phyloP scores from a whole-genome alignment of 2,329 filamentous ascomycete species.

The Ceratocystis destructans region DNA sequence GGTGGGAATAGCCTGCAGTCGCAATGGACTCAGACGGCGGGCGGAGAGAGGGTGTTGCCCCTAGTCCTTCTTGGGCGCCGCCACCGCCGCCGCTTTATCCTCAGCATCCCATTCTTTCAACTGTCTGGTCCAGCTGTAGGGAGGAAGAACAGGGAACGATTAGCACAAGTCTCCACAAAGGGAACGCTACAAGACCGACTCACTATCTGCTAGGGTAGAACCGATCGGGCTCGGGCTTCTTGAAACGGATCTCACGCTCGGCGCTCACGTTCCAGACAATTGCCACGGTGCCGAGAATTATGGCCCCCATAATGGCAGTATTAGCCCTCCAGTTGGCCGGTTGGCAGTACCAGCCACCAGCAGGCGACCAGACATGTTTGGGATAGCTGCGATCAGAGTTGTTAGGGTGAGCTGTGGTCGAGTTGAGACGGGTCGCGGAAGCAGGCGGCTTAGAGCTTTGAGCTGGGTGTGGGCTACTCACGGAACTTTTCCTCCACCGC shows the following conservation, averaged over 20 bases:
- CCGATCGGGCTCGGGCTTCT: slow-evolving; percentile 60
- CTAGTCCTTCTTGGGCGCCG: slow-evolving; percentile 24
- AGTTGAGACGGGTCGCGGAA: background rate
- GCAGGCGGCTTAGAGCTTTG: background rate
- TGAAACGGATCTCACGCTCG: slow-evolving; percentile 56
- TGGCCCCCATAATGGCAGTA: slow-evolving; percentile 60
- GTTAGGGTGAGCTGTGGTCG: slow-evolving; percentile 6
- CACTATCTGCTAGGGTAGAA: slow-evolving; percentile 81
- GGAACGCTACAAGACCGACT: slow-evolving; percentile 27
- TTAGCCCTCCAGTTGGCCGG: slow-evolving; percentile 92
- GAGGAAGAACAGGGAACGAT: background rate
- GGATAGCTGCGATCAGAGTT: slow-evolving; percentile 52
- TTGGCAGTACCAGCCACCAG: slow-evolving; percentile 94
- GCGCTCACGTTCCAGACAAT: slow-evolving; percentile 60
- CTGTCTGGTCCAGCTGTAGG: slow-evolving; percentile 33
- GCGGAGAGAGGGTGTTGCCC: background rate
- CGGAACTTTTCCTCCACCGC: slow-evolving; percentile 18
- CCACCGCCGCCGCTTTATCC: slow-evolving; percentile 28
- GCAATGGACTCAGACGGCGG: background rate
- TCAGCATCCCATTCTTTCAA: slow-evolving; percentile 34
- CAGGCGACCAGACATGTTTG: slow-evolving; percentile 98
- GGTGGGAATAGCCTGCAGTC: background rate
- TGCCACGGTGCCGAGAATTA: slow-evolving; percentile 54
- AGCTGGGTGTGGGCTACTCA: slow-evolving; percentile 8
- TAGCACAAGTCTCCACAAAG: background rate